These are phyloP conservation scores for Globisporangium lucens DNA, from an alignment of 352 stramenopile genomes.

Conservation along the genomic window DNA sequence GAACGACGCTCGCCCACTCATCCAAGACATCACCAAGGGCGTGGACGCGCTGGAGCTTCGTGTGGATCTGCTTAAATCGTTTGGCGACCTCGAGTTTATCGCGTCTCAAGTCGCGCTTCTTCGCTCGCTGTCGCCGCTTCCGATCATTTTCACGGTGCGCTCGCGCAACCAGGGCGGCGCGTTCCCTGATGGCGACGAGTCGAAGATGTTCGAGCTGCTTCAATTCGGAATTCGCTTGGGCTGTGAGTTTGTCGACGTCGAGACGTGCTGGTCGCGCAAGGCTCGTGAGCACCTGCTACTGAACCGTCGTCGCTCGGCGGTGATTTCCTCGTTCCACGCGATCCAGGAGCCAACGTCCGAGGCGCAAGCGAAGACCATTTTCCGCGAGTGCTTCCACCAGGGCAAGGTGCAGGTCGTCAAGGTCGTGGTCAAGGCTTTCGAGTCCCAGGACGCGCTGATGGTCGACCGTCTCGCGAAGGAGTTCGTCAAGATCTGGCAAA, in stretches of 20 bases:
- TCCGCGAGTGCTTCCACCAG: constrained; percentile 65
- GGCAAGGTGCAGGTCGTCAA: constrained; percentile 89
- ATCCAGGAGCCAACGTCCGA: constrained; percentile 52
- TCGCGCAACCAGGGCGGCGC: constrained; percentile 92
- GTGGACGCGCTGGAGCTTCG: constrained; percentile 96
- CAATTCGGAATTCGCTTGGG: constrained; percentile 89
- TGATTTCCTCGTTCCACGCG: constrained; percentile 82
- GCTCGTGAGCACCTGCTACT: constrained; percentile 53
- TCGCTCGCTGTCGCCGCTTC: constrained; percentile 88
- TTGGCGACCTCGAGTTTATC: constrained; percentile 57
- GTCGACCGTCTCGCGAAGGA: constrained; percentile 65
- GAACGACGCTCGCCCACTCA: constrained; percentile 37
- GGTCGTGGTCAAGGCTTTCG: constrained; percentile 86
- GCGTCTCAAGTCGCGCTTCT: constrained; percentile 67
- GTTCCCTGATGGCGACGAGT: constrained; percentile 90
- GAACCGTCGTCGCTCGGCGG: constrained; percentile 39
- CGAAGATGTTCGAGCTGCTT: constrained; percentile 87
- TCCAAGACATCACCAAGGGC: constrained; percentile 62
- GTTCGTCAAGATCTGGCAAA: constrained; percentile 43
- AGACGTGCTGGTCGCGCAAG: constrained; percentile 85
- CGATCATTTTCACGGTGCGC: constrained; percentile 96
- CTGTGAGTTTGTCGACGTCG: constrained; percentile 96
- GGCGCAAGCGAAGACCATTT: constrained; percentile 45
- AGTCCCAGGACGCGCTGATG: constrained; percentile 84
- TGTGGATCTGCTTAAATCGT: constrained; percentile 88